Evolutionary conservation across 352 stramenopile genomes (phyloP).

Genomic region (Phytophthora agathidicida): DNA sequence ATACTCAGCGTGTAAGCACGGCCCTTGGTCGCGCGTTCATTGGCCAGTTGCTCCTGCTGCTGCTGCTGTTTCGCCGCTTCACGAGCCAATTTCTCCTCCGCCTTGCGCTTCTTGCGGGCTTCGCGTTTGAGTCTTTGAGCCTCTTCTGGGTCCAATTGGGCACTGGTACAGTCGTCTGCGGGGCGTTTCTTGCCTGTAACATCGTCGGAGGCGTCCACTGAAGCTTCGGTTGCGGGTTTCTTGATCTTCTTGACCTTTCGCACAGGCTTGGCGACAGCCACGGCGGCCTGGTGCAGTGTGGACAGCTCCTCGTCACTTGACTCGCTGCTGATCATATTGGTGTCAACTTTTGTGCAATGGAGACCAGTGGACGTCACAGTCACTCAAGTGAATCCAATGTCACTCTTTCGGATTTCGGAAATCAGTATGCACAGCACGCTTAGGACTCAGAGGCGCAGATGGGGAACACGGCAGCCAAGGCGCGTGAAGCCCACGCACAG

Average conservation of each 20-base stretch:
- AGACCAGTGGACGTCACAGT: conserved; percentile 1
- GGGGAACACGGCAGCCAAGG: conserved; percentile 73
- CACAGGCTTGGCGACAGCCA: conserved; percentile 31
- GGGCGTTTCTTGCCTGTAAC: conserved; percentile 22
- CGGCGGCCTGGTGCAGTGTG: conserved; percentile 57
- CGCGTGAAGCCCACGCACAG: conserved; percentile 65
- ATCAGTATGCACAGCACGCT: too few relatives aligned
- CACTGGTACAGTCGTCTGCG: background rate
- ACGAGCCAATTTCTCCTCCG: conserved; percentile 51
- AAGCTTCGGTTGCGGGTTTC: conserved; percentile 6
- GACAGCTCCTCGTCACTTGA: conserved; percentile 89
- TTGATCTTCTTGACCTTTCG: conserved; percentile 41
- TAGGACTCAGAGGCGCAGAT: conserved; percentile 33
- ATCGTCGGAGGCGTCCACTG: background rate
- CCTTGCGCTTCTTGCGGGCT: conserved; percentile 75
- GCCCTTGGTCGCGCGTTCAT: conserved; percentile 59
- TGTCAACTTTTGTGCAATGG: conserved; percentile 17
- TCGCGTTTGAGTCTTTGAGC: conserved; percentile 55
- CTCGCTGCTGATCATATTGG: conserved; percentile 87
- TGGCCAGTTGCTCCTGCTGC: conserved; percentile 25
- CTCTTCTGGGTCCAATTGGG: conserved; percentile 20
- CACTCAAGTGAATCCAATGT: too few relatives aligned
- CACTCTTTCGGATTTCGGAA: background rate
- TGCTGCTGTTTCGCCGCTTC: conserved; percentile 48
- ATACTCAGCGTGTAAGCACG: conserved; percentile 95